Base-by-base conservation (phyloP, 2,329 filamentous ascomycete genomes). In the Venturia pyrina region DNA sequence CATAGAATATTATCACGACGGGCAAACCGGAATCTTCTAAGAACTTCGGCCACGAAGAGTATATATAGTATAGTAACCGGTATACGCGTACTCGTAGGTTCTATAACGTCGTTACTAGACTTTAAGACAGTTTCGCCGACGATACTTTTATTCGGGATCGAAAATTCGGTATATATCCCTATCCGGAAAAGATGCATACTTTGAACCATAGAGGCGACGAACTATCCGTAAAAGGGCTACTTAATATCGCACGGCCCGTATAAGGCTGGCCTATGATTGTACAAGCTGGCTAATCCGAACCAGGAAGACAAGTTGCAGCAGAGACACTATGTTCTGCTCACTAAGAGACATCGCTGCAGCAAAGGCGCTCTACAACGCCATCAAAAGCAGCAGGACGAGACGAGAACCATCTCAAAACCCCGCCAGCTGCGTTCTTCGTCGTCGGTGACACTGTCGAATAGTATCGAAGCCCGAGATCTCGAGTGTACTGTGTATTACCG, bases 251-350 rank as follows among this genome's bases (percentile, higher is more conserved):
- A 0, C 73, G 82, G 0, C 81, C 82, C 0, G 77, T 81, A 0
- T 82, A 84, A 68, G 82, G 82, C 0, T 83, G 81, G 80, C 82
- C 82, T 0, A 82, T 84, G 0, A 83, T 84, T 67, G 79, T 83
- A 0, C 82, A 84, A 66, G 82, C 81, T 2, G 82, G 82, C 0
- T 80, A 83, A 69, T 82, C 80, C 0, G 81, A 83, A 64, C 80
- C 81, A 0, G 82, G 82, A 0, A 73, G 76, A 37, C 80, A 83
- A 67, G 72, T 84, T 2, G 82, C 81, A 0, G 82, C 78, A 0
- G 81, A 83, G 72, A 83, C 82, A 13, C 77, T 1, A 80, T 84
- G 0, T 84, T 83, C 68, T 83, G 81, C 69, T 79, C 80, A 34
- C 81, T 81, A 1, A 72, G 73, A 32, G 77, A 81, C 67, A 71